Evolutionary conservation across 1,139 yeast genomes (phyloP), one percentile per base, ranked within the genome.

Genomic region (Hanseniaspora gamundiae): DNA sequence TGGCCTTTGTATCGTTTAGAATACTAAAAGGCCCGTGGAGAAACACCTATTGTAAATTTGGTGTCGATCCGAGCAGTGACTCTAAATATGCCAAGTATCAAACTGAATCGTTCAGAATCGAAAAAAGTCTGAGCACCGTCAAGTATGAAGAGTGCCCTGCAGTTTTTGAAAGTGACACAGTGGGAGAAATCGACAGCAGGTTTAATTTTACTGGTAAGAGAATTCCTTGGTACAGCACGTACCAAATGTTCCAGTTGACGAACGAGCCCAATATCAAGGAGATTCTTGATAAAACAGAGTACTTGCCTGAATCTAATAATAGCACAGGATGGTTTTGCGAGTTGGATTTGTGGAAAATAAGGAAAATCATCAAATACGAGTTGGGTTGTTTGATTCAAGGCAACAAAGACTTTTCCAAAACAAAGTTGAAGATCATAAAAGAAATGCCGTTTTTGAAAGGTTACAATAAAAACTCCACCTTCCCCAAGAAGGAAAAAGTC

Each of bases 11-110:
- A 0, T 72, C 95, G 0, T 91, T 77, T 58, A 72, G 84, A 35
- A 83, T 79, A 59, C 76, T 81, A 29, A 82, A 82, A 56, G 98
- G 99, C 0, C 98, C 98, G 0, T 91, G 95, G 95, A 71, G 97
- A 55, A 86, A 86, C 50, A 76, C 94, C n/a, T 85, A 81, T 58
- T 77, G 86, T 39, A 74, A 68, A 53, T 77, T 78, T 53, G 97
- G 96, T 0, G 68, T 80, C 31, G 85, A 91, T 59, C 97, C 97
- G 0, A 67, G 75, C 40, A 53, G 62, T 2, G 75, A 78, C 42
- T 56, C 65, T 1, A 64, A 71, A 6, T 79, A 66, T 57, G 80
- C 86, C 54, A 62, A 62, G 29, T 86, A 78, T 58, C 99, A 91
- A 63, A 80, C 86, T 29, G 96, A 91, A 59, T 80, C 83, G 47